Evolutionary conservation across 768 basidiomycete genomes (phyloP).

Genomic region (Termitomyces sp.): DNA sequence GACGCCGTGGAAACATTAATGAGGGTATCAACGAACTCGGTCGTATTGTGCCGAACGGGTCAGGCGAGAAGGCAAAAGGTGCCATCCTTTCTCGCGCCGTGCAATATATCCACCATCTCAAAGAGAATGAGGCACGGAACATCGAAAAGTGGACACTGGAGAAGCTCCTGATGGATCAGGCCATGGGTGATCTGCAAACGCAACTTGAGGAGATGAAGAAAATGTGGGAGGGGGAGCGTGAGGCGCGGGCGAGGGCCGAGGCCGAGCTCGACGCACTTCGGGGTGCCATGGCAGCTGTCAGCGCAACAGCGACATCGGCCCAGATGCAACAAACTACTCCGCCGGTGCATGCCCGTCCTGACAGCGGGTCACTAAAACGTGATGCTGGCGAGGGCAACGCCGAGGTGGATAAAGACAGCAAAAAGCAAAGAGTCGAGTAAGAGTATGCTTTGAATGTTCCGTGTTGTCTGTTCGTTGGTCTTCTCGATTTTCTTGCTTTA

Average conservation of each 20-base stretch:
- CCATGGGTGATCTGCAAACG: constrained; percentile 80
- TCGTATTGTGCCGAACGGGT: constrained; percentile 80
- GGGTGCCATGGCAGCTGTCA: constrained; percentile 17
- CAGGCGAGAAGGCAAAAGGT: constrained; percentile 86
- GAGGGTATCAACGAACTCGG: constrained; percentile 93
- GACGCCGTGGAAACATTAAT: constrained; percentile 92
- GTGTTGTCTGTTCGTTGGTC: not conserved
- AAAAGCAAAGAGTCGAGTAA: constrained; percentile 38
- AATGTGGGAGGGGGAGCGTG: constrained; percentile 77
- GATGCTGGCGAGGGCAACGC: constrained; percentile 5
- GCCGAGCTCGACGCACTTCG: constrained; percentile 56
- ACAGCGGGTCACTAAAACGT: constrained; percentile 11
- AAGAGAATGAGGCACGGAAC: constrained; percentile 85
- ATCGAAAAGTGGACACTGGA: constrained; percentile 94
- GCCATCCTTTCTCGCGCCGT: constrained; percentile 85
- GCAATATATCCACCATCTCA: constrained; percentile 87
- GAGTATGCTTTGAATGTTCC: not conserved
- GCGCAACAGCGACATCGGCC: not conserved
- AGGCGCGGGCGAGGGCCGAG: constrained; percentile 52
- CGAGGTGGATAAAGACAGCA: constrained; percentile 13
- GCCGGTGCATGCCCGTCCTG: constrained; percentile 6
- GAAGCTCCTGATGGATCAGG: constrained; percentile 88
- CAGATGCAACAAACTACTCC: constrained; percentile 5
- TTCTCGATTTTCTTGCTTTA: not conserved
- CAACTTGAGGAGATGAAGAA: constrained; percentile 79